Conservation (phyloP, 495 filamentous ascomycete genomes). For the Saxophila tyrrhenica region DNA sequence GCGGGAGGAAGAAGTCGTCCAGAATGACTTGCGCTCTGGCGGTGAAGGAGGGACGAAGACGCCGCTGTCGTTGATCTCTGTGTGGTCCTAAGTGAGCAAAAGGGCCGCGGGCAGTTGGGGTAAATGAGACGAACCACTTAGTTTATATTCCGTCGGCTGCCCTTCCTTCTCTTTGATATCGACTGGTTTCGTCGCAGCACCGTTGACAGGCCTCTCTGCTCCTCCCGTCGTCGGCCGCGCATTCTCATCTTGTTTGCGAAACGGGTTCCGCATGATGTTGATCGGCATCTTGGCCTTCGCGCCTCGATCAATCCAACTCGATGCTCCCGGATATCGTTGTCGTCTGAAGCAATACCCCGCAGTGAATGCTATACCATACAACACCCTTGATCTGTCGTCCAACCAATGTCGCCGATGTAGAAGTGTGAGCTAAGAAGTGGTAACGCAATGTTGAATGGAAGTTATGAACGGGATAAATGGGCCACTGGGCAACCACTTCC, state of each 20-base stretch:
- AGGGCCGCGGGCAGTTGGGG: not conserved
- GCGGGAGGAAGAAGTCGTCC: slow-evolving; percentile 56
- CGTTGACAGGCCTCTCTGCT: slow-evolving; percentile 12
- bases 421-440: not conserved
- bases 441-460: not conserved
- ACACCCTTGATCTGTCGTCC: not conserved
- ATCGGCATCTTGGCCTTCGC: slow-evolving; percentile 25
- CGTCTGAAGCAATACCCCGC: not conserved
- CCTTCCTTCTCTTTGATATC: slow-evolving; percentile 23
- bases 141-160: slow-evolving; percentile 31
- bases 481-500: no score
- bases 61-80: slow-evolving; percentile 94
- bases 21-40: slow-evolving; percentile 68
- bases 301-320: not conserved
- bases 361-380: not conserved
- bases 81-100: not conserved
- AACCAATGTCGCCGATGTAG: not conserved
- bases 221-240: slow-evolving; percentile 9
- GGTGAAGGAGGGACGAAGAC: slow-evolving; percentile 95
- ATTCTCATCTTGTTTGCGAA: slow-evolving; percentile 28
- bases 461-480: not conserved
- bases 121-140: slow-evolving; percentile 27
- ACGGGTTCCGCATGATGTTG: slow-evolving; percentile 28
- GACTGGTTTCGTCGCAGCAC: slow-evolving; percentile 8
- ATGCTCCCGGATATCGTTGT: not conserved